These are phyloP conservation scores for Epichloe festucae DNA, from an alignment of 2,329 filamentous ascomycete species.

Conservation along the genomic window DNA sequence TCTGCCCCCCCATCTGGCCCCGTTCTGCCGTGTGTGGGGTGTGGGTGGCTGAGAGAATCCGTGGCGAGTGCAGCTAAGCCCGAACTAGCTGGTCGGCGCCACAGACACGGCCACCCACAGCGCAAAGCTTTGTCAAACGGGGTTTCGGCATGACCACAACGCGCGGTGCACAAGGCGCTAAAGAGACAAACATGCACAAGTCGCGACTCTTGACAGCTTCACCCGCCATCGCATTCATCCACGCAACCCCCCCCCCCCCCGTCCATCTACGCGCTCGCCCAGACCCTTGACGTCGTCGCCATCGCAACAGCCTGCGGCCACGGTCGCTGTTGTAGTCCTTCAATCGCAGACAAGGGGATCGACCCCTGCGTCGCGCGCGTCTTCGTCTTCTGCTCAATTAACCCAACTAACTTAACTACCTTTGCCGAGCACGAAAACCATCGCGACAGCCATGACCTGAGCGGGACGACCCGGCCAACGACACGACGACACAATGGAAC, in stretches of 20 bases:
- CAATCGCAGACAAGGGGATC: neutral
- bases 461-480: slow-evolving; percentile 8
- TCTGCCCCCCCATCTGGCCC: no score
- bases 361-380: neutral
- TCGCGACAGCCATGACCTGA: slow-evolving; percentile 19
- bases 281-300: neutral
- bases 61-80: neutral
- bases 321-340: neutral
- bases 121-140: neutral
- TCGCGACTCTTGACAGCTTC: neutral
- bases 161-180: neutral
- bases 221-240: neutral
- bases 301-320: neutral
- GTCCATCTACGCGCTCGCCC: neutral
- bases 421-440: neutral
- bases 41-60: neutral
- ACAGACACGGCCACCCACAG: neutral
- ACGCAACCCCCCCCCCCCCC: neutral
- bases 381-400: neutral
- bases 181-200: neutral
- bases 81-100: neutral
- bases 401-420: rapidly evolving
- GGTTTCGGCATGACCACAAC: neutral
- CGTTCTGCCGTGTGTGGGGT: neutral
- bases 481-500: slow-evolving; percentile 31